A percentile compares a stretch with the other conserved stretches of the same genome.
These are phyloP conservation scores for Melampsora americana DNA, from an alignment of 1,284 basidiomycete genomes.

Conservation along the genomic window DNA sequence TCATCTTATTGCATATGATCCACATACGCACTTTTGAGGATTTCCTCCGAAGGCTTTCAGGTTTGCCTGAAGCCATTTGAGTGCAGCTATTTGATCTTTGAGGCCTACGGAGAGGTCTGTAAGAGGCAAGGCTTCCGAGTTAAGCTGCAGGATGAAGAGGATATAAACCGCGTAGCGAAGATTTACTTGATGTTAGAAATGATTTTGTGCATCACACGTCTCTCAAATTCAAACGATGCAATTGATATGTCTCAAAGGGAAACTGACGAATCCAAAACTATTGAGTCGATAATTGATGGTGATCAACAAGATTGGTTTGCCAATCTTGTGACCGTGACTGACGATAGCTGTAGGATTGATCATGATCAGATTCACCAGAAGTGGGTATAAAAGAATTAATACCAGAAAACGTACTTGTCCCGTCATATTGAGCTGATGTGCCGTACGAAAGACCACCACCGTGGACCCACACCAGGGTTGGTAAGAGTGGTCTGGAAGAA, in stretches of 20 bases:
- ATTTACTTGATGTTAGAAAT: not conserved
- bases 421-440: conserved; percentile 46
- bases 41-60: conserved; percentile 67
- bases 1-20: not conserved
- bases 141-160: conserved; percentile 48
- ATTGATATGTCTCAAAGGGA: not conserved
- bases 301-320: conserved; percentile 57
- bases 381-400: not conserved
- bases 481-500: conserved; percentile 51
- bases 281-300: conserved; percentile 59
- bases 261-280: conserved; percentile 56
- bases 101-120: conserved; percentile 58
- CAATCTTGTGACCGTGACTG: conserved; percentile 56
- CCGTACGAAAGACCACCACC: conserved; percentile 58
- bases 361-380: conserved; percentile 50
- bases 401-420: conserved; percentile 52
- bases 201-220: conserved; percentile 51
- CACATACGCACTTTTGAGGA: conserved; percentile 56
- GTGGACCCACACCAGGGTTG: conserved; percentile 67
- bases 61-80: conserved; percentile 64
- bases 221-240: conserved; percentile 54
- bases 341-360: conserved; percentile 59
- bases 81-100: conserved; percentile 61
- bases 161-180: conserved; percentile 32
- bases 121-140: conserved; percentile 30